These are phyloP conservation scores for Colletotrichum sublineola DNA, from an alignment of 2,329 filamentous ascomycete genomes.

Conservation along the genomic window DNA sequence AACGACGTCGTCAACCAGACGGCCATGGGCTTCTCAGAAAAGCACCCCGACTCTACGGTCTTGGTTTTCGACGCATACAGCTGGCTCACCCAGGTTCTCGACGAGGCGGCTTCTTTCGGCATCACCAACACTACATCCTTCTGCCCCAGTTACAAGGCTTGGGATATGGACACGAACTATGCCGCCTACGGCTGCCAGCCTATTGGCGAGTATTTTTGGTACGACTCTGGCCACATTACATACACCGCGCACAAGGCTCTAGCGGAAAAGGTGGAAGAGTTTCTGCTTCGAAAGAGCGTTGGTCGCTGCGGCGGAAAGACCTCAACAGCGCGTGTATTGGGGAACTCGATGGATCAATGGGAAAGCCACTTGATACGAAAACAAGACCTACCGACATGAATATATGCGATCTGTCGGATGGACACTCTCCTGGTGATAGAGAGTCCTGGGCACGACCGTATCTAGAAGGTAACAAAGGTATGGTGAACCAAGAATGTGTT, in stretches of 20 bases:
- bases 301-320: neutral
- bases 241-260: conserved; percentile 7
- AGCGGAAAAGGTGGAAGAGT: conserved; percentile 22
- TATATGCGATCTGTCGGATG: too few relatives aligned
- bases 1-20: conserved; percentile 30
- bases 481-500: too few relatives aligned
- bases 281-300: conserved; percentile 10
- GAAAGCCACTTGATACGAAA: neutral
- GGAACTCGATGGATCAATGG: conserved; percentile 19
- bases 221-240: conserved; percentile 47
- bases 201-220: conserved; percentile 51
- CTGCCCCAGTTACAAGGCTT: conserved; percentile 46
- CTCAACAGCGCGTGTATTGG: neutral
- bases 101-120: conserved; percentile 46
- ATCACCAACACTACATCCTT: conserved; percentile 49
- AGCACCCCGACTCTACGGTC: conserved; percentile 42
- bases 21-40: conserved; percentile 50
- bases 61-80: conserved; percentile 51
- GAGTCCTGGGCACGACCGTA: too few relatives aligned
- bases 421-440: too few relatives aligned
- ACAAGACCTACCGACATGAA: neutral
- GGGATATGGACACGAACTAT: conserved; percentile 45
- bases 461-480: too few relatives aligned
- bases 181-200: conserved; percentile 48
- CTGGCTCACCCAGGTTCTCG: conserved; percentile 49